Conservation (phyloP, 2,329 filamentous ascomycete genomes). For the Ascochyta lentis region DNA sequence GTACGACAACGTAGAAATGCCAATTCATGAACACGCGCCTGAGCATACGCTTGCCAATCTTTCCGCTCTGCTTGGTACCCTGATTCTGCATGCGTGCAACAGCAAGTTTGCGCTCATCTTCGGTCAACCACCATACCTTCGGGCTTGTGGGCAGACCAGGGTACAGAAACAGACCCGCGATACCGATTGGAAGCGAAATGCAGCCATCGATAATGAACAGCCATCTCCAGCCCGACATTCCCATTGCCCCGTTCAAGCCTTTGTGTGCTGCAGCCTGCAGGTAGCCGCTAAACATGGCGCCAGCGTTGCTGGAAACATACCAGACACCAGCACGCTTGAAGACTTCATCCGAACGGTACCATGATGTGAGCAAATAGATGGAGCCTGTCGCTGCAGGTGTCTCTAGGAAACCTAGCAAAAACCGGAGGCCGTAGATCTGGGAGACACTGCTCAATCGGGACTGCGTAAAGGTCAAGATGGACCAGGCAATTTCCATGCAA, state of each 20-base stretch:
- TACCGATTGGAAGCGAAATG: conserved; percentile 61
- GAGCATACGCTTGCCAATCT: conserved; percentile 52
- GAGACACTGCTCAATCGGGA: conserved; percentile 38
- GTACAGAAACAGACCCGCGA: conserved; percentile 60
- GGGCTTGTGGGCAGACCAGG: conserved; percentile 58
- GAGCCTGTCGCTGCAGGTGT: conserved; percentile 37
- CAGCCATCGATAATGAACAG: conserved; percentile 64
- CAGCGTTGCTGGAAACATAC: conserved; percentile 58
- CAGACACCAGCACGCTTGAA: conserved; percentile 62
- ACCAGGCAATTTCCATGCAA: conserved; percentile 45
- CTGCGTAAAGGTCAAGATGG: conserved; percentile 43
- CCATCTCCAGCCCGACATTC: conserved; percentile 53
- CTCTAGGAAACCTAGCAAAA: conserved; percentile 39
- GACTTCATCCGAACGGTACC: conserved; percentile 51
- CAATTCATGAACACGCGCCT: conserved; percentile 53
- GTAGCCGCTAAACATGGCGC: conserved; percentile 61
- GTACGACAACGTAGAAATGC: conserved; percentile 58
- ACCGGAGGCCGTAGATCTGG: conserved; percentile 45
- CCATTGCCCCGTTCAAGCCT: conserved; percentile 52
- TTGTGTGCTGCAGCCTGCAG: conserved; percentile 60
- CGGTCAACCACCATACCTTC: conserved; percentile 55
- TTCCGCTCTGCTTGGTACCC: conserved; percentile 44
- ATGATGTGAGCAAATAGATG: conserved; percentile 40
- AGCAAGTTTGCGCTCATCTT: conserved; percentile 32
- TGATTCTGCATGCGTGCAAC: conserved; percentile 30